Evolutionary conservation across 2,329 filamentous ascomycete genomes (phyloP), one percentile per base, ranked within the genome.

Genomic region (Thielaviopsis populi): DNA sequence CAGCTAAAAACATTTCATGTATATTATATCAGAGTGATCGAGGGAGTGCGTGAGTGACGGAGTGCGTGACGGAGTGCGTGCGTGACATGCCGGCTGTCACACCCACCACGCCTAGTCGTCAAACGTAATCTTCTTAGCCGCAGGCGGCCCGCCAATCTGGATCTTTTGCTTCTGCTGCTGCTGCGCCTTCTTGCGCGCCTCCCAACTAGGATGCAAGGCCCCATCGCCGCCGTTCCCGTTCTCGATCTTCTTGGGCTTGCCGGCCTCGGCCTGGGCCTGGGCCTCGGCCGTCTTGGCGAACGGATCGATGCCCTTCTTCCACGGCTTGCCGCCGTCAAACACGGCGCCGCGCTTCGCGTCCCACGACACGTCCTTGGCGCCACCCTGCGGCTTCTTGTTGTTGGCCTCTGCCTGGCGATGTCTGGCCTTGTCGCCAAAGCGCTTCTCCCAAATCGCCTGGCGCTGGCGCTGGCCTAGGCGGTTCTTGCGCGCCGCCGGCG

Each of bases 371-470:
- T 70, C 64, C 4, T 42, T 7, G 73, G 71, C 11, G 69, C 58
- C n/a, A 42, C 67, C 65, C 70, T 68, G 22, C 61, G 63, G 56
- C 69, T 72, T 69, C 58, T 73, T 69, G 65, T 73, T 76, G 68
- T 67, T 73, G 10, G 33, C 27, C 2, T 62, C 61, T 11, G 43
- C 42, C 65, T 78, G 77, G 53, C 84, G 72, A 70, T 91, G 88
- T 68, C 85, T 87, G 1, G 89, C 89, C 67, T 81, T 79, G 15
- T 79, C 77, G 60, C 88, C 88, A 72, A 80, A 92, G 71, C 91
- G 92, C 75, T 89, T 86, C 75, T 92, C 88, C 77, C 84, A 88
- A 65, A 94, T 87, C 27, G 84, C 82, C 71, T 88, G 87, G 8
- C 89, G 82, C n/a, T 86, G 87, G 53, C 84, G 81, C 74, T 95